phyloP scores from a whole-genome alignment of 2,329 filamentous ascomycete species.

The Myriosclerotinia curreyana region DNA sequence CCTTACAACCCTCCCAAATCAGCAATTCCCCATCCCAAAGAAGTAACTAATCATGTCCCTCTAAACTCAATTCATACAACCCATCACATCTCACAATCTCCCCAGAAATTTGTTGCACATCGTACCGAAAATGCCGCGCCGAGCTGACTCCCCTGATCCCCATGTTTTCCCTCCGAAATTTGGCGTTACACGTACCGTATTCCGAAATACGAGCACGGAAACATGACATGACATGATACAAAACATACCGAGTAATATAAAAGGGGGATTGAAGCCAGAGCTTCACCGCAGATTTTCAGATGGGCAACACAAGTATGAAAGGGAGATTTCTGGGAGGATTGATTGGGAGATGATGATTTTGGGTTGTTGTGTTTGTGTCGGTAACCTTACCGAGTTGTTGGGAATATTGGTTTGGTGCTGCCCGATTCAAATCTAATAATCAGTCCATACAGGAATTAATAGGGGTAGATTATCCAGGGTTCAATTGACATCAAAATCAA shows the following conservation, averaged over 20 bases:
- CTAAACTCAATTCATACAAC: neutral
- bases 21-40: neutral
- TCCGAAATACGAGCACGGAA: neutral
- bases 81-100: constrained; percentile 1
- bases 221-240: neutral
- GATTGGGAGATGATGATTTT: neutral
- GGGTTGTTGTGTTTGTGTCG: neutral
- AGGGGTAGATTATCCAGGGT: no score
- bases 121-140: constrained; percentile 13
- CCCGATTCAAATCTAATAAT: no score
- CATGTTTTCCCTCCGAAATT: neutral
- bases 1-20: neutral
- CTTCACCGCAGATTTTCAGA: neutral
- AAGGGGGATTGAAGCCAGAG: neutral
- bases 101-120: constrained; percentile 5
- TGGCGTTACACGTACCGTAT: neutral
- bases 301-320: neutral
- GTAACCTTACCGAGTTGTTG: neutral
- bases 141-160: neutral
- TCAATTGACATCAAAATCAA: no score
- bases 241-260: neutral
- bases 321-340: neutral
- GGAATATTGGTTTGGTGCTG: neutral
- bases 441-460: no score
- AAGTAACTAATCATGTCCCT: neutral